These are phyloP conservation scores for Phaeophleospora eucalypticola DNA, from an alignment of 2,329 filamentous ascomycete genomes.

Conservation along the genomic window DNA sequence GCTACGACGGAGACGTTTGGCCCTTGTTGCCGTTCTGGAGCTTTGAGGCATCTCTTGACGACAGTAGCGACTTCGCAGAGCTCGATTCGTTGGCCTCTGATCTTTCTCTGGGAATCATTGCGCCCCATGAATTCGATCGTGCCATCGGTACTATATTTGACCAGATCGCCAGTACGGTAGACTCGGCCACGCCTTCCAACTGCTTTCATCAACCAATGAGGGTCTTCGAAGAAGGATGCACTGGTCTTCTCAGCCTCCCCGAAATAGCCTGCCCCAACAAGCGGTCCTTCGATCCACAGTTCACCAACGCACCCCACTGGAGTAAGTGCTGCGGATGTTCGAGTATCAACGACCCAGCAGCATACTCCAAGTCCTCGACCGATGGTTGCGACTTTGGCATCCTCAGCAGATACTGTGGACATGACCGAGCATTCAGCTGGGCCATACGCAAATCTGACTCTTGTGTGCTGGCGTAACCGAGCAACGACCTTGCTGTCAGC, in stretches of 20 bases:
- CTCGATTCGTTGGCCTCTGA: slow-evolving; percentile 73
- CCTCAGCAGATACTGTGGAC: not conserved
- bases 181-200: slow-evolving; percentile 43
- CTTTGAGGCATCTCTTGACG: slow-evolving; percentile 58
- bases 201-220: slow-evolving; percentile 21
- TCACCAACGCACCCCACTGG: slow-evolving; percentile 47
- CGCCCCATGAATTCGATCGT: slow-evolving; percentile 57
- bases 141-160: slow-evolving; percentile 51
- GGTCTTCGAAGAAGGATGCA: slow-evolving; percentile 31
- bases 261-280: slow-evolving; percentile 44
- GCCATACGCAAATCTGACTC: not conserved
- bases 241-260: slow-evolving; percentile 28
- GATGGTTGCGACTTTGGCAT: not conserved
- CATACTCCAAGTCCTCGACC: not conserved
- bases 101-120: slow-evolving; percentile 71
- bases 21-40: no score
- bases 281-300: slow-evolving; percentile 45
- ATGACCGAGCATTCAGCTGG: slow-evolving; percentile 1
- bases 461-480: not conserved
- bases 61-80: slow-evolving; percentile 72
- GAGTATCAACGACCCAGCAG: slow-evolving; percentile 4
- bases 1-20: not conserved
- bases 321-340: no score
- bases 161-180: slow-evolving; percentile 60
- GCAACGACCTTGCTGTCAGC: not conserved